Evolutionary conservation across 1,284 basidiomycete species (phyloP).

Genomic region (Schizopora paradoxa): DNA sequence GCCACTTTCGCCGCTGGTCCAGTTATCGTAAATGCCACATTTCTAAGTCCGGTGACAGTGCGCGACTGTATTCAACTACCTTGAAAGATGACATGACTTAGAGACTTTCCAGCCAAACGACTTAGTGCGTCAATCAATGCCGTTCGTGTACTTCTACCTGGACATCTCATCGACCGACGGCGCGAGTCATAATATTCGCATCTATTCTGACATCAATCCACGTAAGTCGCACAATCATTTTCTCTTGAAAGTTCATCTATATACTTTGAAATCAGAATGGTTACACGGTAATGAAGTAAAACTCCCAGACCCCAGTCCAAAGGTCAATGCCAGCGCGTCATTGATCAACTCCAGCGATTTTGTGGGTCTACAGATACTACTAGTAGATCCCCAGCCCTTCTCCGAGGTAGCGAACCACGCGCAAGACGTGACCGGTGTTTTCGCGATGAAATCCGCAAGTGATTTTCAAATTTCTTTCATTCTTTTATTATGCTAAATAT

Average conservation of each 20-base stretch:
- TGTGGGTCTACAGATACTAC: slow-evolving; percentile 28
- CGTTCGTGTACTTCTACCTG: slow-evolving; percentile 32
- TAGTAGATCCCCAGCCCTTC: slow-evolving; percentile 23
- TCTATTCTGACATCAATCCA: slow-evolving; percentile 34
- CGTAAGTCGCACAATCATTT: slow-evolving; percentile 14
- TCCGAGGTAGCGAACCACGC: slow-evolving; percentile 29
- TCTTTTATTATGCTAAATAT: too few species aligned
- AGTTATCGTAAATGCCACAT: background rate
- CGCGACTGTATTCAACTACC: too few species aligned
- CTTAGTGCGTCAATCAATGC: background rate
- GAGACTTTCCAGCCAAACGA: background rate
- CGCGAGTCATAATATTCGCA: slow-evolving; percentile 29
- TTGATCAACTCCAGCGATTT: slow-evolving; percentile 21
- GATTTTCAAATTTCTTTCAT: too few species aligned
- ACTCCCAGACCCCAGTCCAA: too few species aligned
- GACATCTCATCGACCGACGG: slow-evolving; percentile 33
- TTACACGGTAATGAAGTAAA: too few species aligned
- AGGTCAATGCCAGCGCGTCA: slow-evolving; percentile 29
- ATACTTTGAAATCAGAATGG: too few species aligned
- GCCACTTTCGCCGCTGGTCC: background rate
- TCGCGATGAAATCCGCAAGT: slow-evolving; percentile 29
- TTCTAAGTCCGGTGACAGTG: background rate
- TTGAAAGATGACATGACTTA: too few species aligned
- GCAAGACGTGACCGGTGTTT: slow-evolving; percentile 33
- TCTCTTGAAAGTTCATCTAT: too few species aligned